Percentiles rank a stretch among this genome's conserved stretches.
Evolutionary conservation across 2,329 filamentous ascomycete species (phyloP).

Genomic region (Paraconiothyrium sp.): DNA sequence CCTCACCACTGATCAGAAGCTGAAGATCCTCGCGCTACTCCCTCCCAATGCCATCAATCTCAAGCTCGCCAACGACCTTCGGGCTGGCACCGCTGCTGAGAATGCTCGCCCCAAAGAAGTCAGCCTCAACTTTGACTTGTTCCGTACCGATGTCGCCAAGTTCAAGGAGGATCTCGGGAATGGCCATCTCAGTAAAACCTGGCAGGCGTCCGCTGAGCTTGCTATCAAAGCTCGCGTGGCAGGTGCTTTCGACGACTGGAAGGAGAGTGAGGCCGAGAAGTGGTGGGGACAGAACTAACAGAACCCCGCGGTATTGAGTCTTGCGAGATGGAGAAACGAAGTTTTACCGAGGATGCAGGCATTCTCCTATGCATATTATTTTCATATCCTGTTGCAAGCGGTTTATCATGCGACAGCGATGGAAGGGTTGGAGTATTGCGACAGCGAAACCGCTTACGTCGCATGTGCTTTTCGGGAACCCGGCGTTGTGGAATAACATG

Average conservation of each 20-base stretch:
- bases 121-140: constrained; percentile 52
- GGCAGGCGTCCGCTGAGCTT: constrained; percentile 63
- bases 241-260: constrained; percentile 67
- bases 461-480: constrained; percentile 4
- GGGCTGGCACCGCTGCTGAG: constrained; percentile 22
- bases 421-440: background rate
- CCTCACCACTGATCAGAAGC: constrained; percentile 35
- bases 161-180: constrained; percentile 65
- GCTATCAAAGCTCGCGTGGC: constrained; percentile 62
- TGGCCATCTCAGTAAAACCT: constrained; percentile 66
- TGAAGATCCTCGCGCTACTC: constrained; percentile 34
- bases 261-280: constrained; percentile 63
- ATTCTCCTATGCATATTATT: constrained; percentile 1
- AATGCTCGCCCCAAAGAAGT: constrained; percentile 36
- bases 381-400: background rate
- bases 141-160: constrained; percentile 62
- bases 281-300: constrained; percentile 65
- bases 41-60: constrained; percentile 28
- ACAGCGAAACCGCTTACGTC: constrained; percentile 14
- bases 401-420: constrained; percentile 2
- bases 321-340: background rate
- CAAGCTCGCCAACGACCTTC: constrained; percentile 26
- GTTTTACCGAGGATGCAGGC: constrained; percentile 5
- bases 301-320: background rate
- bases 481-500: background rate